A percentile compares a stretch with the other conserved stretches of the same genome.
Conservation (phyloP, 2,329 filamentous ascomycete species). For the Hirsutella rhossiliensis region DNA sequence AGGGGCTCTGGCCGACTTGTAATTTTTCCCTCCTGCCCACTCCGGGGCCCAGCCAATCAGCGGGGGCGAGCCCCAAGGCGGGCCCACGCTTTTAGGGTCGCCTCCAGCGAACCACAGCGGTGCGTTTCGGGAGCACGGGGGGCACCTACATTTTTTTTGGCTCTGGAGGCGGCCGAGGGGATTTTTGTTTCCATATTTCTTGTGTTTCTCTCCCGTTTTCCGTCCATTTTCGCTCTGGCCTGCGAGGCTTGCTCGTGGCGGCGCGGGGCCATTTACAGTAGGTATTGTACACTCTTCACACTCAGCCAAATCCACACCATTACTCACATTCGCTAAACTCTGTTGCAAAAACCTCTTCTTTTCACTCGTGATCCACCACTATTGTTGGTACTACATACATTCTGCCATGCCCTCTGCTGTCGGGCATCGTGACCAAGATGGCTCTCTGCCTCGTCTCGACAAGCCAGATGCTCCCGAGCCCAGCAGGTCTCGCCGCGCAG, state of each 20-base stretch:
- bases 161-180: neutral
- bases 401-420: neutral
- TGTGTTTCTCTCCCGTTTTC: too few species aligned
- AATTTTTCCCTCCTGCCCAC: slow-evolving; percentile 17
- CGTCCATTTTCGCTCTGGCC: too few species aligned
- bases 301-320: neutral
- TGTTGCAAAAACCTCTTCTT: neutral
- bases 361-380: neutral
- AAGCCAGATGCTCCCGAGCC: neutral
- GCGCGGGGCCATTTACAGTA: too few species aligned
- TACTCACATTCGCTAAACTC: neutral
- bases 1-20: slow-evolving; percentile 24
- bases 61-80: slow-evolving; percentile 1
- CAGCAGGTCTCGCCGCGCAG: neutral
- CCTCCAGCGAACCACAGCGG: slow-evolving; percentile 1
- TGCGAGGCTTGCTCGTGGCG: too few species aligned
- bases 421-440: neutral
- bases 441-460: neutral
- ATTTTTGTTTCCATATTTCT: neutral
- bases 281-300: neutral
- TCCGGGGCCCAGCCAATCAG: slow-evolving; percentile 8
- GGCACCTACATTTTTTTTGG: neutral
- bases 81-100: slow-evolving; percentile 11
- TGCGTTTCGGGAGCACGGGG: slow-evolving; percentile 1
- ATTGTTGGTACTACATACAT: neutral